phyloP scores from a whole-genome alignment of 805 yeast genomes.

The Candida coquimbonensis region DNA sequence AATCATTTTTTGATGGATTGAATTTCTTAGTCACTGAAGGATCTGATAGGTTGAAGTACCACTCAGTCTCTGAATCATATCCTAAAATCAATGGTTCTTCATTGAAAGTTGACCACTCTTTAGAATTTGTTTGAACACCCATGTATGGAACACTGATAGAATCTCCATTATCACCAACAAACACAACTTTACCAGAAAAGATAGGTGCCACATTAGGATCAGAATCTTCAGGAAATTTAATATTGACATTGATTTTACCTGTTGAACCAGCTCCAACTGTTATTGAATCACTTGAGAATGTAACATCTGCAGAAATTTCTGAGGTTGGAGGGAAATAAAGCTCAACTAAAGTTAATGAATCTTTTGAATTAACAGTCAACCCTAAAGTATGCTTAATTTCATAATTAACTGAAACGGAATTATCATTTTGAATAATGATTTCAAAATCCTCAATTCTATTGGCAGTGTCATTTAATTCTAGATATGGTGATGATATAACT shows the following conservation, averaged over 20 bases:
- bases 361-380: slow-evolving; percentile 6
- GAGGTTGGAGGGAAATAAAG: slow-evolving; percentile 8
- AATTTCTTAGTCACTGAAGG: not conserved
- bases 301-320: slow-evolving; percentile 2
- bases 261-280: slow-evolving; percentile 4
- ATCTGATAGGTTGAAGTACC: slow-evolving; percentile 1
- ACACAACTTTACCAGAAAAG: slow-evolving; percentile 8
- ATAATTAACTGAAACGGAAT: slow-evolving; percentile 11
- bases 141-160: slow-evolving; percentile 11
- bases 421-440: slow-evolving; percentile 8
- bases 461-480: slow-evolving; percentile 11
- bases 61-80: not conserved
- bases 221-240: slow-evolving; percentile 3
- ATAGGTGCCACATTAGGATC: slow-evolving; percentile 3
- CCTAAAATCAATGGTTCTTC: slow-evolving; percentile 2
- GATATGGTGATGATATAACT: slow-evolving; percentile 5
- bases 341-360: not conserved
- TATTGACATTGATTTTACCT: slow-evolving; percentile 3
- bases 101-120: slow-evolving; percentile 9
- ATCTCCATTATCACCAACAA: slow-evolving; percentile 11
- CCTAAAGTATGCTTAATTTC: slow-evolving; percentile 6
- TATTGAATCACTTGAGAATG: slow-evolving; percentile 2
- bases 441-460: slow-evolving; percentile 11
- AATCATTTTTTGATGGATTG: not conserved
- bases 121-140: slow-evolving; percentile 10